These are phyloP conservation scores for Phytophthora boehmeriae DNA, from an alignment of 352 stramenopile species.

Conservation along the genomic window DNA sequence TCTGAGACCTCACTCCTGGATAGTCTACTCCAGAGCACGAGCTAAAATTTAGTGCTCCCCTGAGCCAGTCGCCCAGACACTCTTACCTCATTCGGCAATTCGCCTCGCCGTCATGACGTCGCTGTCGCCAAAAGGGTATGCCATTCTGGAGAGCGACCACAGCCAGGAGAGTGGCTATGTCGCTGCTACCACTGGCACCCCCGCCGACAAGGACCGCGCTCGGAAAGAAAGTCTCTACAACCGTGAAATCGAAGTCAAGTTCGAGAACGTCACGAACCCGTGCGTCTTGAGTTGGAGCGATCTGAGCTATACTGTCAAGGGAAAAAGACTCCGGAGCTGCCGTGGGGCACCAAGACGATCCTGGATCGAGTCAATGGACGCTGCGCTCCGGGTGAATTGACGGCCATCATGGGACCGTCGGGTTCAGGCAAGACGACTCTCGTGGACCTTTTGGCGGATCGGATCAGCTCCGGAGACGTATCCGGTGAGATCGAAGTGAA, in stretches of 20 bases:
- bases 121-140: conserved; percentile 19
- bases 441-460: conserved; percentile 66
- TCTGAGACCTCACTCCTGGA: conserved; percentile 1
- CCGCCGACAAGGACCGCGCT: not conserved
- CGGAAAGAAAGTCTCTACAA: conserved; percentile 4
- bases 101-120: conserved; percentile 10
- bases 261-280: conserved; percentile 21
- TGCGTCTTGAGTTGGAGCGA: conserved; percentile 56
- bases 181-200: not conserved
- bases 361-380: conserved; percentile 63
- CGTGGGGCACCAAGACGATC: conserved; percentile 42
- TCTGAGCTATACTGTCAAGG: conserved; percentile 43
- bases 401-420: conserved; percentile 68
- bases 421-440: conserved; percentile 69
- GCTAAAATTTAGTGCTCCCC: too few relatives aligned
- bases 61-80: not conserved
- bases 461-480: conserved; percentile 51
- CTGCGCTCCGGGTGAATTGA: conserved; percentile 56
- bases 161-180: conserved; percentile 15
- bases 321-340: conserved; percentile 8
- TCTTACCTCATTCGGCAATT: conserved; percentile 23
- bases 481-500: conserved; percentile 60
- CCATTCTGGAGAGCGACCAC: conserved; percentile 19
- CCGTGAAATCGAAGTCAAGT: conserved; percentile 24
- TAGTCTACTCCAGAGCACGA: conserved; percentile 2